These are phyloP conservation scores for Tylopilus felleus DNA, from an alignment of 768 basidiomycete genomes.

Conservation along the genomic window DNA sequence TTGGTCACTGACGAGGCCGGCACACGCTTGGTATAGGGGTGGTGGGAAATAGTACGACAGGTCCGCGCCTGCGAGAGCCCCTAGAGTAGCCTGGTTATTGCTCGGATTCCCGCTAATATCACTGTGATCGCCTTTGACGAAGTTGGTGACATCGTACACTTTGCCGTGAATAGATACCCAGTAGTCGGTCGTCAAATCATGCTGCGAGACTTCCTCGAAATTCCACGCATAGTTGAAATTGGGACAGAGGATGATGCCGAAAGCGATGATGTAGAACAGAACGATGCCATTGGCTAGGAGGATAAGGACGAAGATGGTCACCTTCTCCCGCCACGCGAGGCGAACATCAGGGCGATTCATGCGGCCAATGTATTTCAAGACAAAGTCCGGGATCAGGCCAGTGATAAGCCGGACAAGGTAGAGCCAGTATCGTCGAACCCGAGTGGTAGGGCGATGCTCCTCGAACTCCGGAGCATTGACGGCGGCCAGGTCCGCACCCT, in stretches of 20 bases:
- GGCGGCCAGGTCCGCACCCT: slow-evolving; percentile 37
- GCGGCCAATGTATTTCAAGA: slow-evolving; percentile 47
- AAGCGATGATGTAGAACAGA: slow-evolving; percentile 65
- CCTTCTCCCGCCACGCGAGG: slow-evolving; percentile 68
- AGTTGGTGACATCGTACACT: slow-evolving; percentile 60
- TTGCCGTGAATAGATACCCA: slow-evolving; percentile 62
- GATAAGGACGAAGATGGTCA: slow-evolving; percentile 62
- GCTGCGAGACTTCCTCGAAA: slow-evolving; percentile 45
- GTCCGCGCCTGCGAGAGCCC: slow-evolving; percentile 58
- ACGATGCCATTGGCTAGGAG: slow-evolving; percentile 49
- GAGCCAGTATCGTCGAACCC: slow-evolving; percentile 57
- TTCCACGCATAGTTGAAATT: slow-evolving; percentile 61
- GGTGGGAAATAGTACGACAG: slow-evolving; percentile 61
- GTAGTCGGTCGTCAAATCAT: slow-evolving; percentile 50
- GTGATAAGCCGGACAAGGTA: slow-evolving; percentile 51
- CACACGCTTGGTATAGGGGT: slow-evolving; percentile 57
- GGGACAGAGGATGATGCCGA: slow-evolving; percentile 60
- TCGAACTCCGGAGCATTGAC: slow-evolving; percentile 49
- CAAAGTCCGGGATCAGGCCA: slow-evolving; percentile 53
- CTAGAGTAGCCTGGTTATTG: slow-evolving; percentile 44
- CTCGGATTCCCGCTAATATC: slow-evolving; percentile 54
- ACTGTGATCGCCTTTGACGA: slow-evolving; percentile 59
- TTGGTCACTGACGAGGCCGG: slow-evolving; percentile 50
- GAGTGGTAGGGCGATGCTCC: slow-evolving; percentile 51
- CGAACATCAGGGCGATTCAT: slow-evolving; percentile 69